Evolutionary conservation across 1,284 basidiomycete species (phyloP).

Genomic region (Leccinum angustisporum): DNA sequence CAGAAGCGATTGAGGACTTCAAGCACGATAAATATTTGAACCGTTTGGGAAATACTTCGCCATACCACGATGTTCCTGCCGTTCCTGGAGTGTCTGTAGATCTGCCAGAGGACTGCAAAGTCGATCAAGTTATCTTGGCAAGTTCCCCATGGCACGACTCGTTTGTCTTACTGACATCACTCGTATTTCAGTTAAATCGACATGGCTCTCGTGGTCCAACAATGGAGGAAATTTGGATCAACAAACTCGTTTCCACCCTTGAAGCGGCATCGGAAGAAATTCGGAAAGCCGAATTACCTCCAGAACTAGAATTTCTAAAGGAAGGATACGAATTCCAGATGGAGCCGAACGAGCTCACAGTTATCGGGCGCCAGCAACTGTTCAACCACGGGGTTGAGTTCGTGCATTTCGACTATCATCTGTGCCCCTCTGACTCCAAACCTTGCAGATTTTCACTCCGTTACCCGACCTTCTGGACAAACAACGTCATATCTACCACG

Average conservation of each 20-base stretch:
- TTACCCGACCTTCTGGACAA: conserved; percentile 28
- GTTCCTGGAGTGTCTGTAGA: conserved; percentile 33
- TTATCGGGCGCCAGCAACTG: conserved; percentile 14
- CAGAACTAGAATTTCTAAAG: conserved; percentile 41
- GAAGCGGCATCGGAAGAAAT: conserved; percentile 29
- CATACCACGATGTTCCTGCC: conserved; percentile 21
- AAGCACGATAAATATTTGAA: background rate
- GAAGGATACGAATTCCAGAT: conserved; percentile 38
- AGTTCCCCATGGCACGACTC: background rate
- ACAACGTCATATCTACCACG: conserved; percentile 38
- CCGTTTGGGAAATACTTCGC: background rate
- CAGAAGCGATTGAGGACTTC: background rate
- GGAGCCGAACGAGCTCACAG: conserved; percentile 19
- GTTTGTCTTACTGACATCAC: background rate
- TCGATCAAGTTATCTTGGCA: conserved; percentile 43
- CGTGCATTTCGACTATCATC: background rate
- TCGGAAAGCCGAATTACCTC: conserved; percentile 34
- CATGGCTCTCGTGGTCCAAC: conserved; percentile 33
- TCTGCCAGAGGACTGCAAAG: conserved; percentile 43
- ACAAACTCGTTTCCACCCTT: conserved; percentile 39
- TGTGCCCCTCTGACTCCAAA: conserved; percentile 1
- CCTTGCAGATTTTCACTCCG: conserved; percentile 19
- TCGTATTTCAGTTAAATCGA: conserved; percentile 13
- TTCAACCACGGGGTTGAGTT: conserved; percentile 24
- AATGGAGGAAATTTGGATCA: no score